phyloP scores from a whole-genome alignment of 129 eudicot species.

The Artemisia tridentata region DNA sequence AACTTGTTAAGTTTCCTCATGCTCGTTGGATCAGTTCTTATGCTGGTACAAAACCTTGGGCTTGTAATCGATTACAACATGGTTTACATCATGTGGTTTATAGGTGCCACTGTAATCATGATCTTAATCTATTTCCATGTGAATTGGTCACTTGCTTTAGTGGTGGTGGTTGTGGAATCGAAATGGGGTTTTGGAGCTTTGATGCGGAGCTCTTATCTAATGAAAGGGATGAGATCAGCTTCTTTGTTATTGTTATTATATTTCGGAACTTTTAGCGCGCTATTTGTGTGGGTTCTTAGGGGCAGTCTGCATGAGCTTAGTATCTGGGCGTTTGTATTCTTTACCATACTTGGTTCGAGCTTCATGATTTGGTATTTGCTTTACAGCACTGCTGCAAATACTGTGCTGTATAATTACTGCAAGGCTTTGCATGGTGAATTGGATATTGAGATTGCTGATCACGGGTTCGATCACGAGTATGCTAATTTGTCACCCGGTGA shows the following conservation, averaged over 20 bases:
- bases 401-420: slow-evolving; percentile 68
- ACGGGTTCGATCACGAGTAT: slow-evolving; percentile 55
- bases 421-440: no score
- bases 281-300: slow-evolving; percentile 25
- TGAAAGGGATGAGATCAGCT: no score
- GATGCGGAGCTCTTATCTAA: background rate
- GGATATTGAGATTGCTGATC: slow-evolving; percentile 50
- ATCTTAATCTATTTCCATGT: slow-evolving; percentile 33
- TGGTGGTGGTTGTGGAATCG: slow-evolving; percentile 51
- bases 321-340: slow-evolving; percentile 33
- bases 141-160: slow-evolving; percentile 53
- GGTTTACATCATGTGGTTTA: background rate
- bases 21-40: no score
- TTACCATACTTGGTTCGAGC: slow-evolving; percentile 41
- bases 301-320: background rate
- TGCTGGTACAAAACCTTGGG: slow-evolving; percentile 24
- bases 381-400: slow-evolving; percentile 34
- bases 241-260: no score
- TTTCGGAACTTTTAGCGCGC: slow-evolving; percentile 12
- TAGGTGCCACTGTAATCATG: background rate
- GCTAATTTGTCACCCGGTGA: slow-evolving; percentile 60
- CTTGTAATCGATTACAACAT: slow-evolving; percentile 40
- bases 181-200: slow-evolving; percentile 62
- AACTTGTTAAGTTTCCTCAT: no score
- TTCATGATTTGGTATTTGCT: slow-evolving; percentile 48